These are phyloP conservation scores for Cytospora piceicola DNA, from an alignment of 2,329 filamentous ascomycete species.

Conservation along the genomic window DNA sequence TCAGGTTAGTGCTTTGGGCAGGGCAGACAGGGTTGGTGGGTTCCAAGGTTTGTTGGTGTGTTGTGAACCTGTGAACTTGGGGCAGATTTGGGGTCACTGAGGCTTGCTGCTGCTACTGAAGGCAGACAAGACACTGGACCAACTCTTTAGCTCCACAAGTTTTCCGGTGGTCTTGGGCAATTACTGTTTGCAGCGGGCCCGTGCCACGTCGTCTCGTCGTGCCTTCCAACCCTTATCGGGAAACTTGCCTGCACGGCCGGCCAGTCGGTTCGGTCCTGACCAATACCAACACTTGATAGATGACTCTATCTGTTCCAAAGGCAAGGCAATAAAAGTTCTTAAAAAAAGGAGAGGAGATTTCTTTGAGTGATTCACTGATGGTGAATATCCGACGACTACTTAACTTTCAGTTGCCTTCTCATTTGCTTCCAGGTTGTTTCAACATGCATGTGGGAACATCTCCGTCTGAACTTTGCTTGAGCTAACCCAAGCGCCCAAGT, in stretches of 20 bases:
- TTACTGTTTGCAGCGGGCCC: not conserved
- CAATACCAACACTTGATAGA: not conserved
- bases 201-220: conserved; percentile 4
- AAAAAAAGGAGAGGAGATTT: not conserved
- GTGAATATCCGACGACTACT: not conserved
- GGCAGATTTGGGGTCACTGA: not conserved
- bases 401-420: not conserved
- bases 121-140: conserved; percentile 8
- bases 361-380: not conserved
- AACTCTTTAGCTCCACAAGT: not conserved
- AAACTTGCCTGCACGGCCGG: not conserved
- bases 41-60: conserved; percentile 5
- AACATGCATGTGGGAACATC: not conserved
- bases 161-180: not conserved
- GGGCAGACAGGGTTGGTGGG: conserved; percentile 25
- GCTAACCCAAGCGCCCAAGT: no score
- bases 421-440: not conserved
- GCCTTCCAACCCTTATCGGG: not conserved
- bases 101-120: not conserved
- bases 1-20: conserved; percentile 20
- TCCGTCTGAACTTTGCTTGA: not conserved
- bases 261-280: not conserved
- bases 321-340: no score
- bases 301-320: not conserved
- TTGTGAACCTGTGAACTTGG: conserved; percentile 9